A percentile compares a stretch with the other conserved stretches of the same genome.
Evolutionary conservation across 192 early-diverging fungal species (phyloP).

Genomic region (Geranomyces michiganensis): DNA sequence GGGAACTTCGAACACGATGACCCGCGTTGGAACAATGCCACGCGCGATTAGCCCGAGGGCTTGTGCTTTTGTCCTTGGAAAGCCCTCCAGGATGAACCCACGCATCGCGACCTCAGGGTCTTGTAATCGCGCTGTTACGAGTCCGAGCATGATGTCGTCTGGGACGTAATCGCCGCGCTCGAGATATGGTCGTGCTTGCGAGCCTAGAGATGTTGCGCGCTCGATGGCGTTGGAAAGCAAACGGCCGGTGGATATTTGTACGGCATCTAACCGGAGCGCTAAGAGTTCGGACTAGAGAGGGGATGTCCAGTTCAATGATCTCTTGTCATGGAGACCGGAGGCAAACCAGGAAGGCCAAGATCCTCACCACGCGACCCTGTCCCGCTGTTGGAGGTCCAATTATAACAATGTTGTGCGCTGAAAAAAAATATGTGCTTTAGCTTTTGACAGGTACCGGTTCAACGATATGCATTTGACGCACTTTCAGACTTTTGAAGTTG

Average conservation of each 20-base stretch:
- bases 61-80: slow-evolving; percentile 56
- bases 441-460: no score
- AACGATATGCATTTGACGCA: not conserved
- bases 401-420: slow-evolving; percentile 1
- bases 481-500: slow-evolving; percentile 42
- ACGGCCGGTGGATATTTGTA: slow-evolving; percentile 44
- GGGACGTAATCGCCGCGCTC: slow-evolving; percentile 57
- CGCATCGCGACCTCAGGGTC: slow-evolving; percentile 46
- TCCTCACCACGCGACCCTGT: slow-evolving; percentile 25
- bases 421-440: not conserved
- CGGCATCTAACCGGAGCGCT: slow-evolving; percentile 38
- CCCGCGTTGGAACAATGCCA: slow-evolving; percentile 40
- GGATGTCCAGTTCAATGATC: not conserved
- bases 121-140: slow-evolving; percentile 48
- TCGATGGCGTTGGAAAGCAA: slow-evolving; percentile 50
- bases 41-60: slow-evolving; percentile 44
- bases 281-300: slow-evolving; percentile 39
- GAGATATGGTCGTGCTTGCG: slow-evolving; percentile 53
- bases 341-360: no score
- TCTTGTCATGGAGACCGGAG: not conserved
- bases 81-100: slow-evolving; percentile 56
- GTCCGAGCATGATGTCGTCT: slow-evolving; percentile 51
- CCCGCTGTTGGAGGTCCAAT: slow-evolving; percentile 38
- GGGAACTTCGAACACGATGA: slow-evolving; percentile 46
- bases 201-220: slow-evolving; percentile 46